Evolutionary conservation across 768 basidiomycete species (phyloP), one percentile per base, ranked within the genome.

Genomic region (Mycena galopus): DNA sequence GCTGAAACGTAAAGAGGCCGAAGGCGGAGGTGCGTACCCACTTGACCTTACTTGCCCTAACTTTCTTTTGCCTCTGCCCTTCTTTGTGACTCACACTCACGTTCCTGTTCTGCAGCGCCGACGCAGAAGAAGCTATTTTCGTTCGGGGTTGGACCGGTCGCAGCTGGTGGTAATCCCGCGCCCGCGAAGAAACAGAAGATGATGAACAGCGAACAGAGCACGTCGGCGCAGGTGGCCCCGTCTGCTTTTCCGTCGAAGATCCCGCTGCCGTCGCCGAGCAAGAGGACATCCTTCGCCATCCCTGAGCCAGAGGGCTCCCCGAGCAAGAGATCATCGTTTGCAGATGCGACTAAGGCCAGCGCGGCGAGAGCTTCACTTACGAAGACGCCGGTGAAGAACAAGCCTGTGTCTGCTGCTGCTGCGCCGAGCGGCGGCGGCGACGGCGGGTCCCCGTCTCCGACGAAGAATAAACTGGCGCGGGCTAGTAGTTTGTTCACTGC

Each of bases 171-270:
- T n/a, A 59, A 71, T 64, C 73, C 73, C 14, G 62, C 66, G 44
- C 73, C 73, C 14, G 62, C 66, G 44, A 75, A 75, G 67, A 75
- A 75, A 33, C 74, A 69, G 67, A 75, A 72, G 71, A 63, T 69
- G 66, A 58, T 69, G 66, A 58, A 50, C 50, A 53, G 30, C 53
- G 68, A 57, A 23, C 50, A 51, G 11, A 9, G 19, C 27, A 39
- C 29, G 39, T 62, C 61, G 21, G 47, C 56, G 23, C 56, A 71
- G 16, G 42, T 50, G 37, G 55, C 33, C 17, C 51, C 57, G 30
- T 27, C 65, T 21, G 56, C 35, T 7, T 69, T 67, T 0, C 63
- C 62, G n/a, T 44, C 53, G 17, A 75, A 71, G 66, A 74, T 74
- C 37, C 69, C 73, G 30, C 25, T 74, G 47, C 53, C 65, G 3